Percentiles rank a stretch among this genome's conserved stretches.
Evolutionary conservation across 768 basidiomycete genomes (phyloP).

Genomic region (Suillus subalutaceus): DNA sequence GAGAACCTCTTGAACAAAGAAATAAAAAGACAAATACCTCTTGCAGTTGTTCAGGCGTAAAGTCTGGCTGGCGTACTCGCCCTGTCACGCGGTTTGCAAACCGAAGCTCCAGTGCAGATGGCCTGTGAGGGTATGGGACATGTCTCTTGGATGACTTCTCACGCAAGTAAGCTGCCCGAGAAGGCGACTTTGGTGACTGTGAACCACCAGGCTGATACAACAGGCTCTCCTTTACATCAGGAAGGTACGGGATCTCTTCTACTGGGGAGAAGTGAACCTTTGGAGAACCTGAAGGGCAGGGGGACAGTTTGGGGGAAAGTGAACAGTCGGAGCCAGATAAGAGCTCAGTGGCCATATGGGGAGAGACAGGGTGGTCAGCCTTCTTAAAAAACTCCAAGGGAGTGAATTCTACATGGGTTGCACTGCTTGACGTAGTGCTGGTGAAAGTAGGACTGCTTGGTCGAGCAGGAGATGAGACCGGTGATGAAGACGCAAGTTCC

Average conservation of each 20-base stretch:
- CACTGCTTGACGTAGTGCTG: background rate
- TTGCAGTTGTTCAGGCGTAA: background rate
- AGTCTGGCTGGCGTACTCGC: background rate
- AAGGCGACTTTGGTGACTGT: background rate
- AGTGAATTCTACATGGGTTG: background rate
- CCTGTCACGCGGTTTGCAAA: background rate
- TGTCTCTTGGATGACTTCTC: background rate
- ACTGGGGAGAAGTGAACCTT: background rate
- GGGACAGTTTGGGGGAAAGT: background rate
- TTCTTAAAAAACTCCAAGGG: background rate
- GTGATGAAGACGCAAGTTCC: background rate
- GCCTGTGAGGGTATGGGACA: background rate
- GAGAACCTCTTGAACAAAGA: background rate
- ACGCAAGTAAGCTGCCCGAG: background rate
- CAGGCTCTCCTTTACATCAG: background rate
- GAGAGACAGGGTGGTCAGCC: background rate
- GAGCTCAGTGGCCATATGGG: background rate
- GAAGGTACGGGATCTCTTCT: background rate
- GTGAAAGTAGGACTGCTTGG: background rate
- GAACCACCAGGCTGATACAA: background rate
- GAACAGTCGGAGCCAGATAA: background rate
- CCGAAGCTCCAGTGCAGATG: background rate
- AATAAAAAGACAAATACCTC: background rate
- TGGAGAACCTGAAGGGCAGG: background rate
- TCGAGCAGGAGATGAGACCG: background rate